Evolutionary conservation across 306 rosid species (phyloP), one percentile per base, ranked within the genome.

Genomic region (Casuarina cunninghamiana): DNA sequence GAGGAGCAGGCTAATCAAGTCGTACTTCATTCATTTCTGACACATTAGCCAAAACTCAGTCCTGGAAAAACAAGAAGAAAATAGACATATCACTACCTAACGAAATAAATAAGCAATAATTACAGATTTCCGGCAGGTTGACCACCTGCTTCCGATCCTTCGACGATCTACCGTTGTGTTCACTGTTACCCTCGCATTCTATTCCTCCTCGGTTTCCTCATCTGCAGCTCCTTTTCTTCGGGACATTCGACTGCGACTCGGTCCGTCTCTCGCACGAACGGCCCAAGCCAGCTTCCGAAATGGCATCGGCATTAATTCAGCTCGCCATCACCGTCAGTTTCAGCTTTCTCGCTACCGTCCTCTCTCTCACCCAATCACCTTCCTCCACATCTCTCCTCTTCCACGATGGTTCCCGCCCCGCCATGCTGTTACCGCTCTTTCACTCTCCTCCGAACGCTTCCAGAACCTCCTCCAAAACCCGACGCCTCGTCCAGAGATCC

Each of bases 351-450:
- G 37, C 79, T 57, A 65, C 49, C 72, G 2, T 77, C 69, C 17
- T 84, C 77, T 32, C 46, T 38, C 69, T 84, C 74, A 37, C 26
- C 46, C 69, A 46, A 17, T 69, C 76, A 26, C 79, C 65, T 77
- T 43, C 39, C 32, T 70, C 66, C 49, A n/a, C 71, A 46, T 67
- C 51, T 3, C 73, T 81, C 81, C 72, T 83, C 72, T 82, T 57
- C 46, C 76, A 74, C 7, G 42, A 72, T 32, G 77, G 72, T 11
- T 10, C 93, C 49, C 92, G 77, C 62, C 77, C 89, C 6, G 84
- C 96, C 75, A 87, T 91, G 94, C 73, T 95, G 35, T 80, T 95
- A 58, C 99, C 98, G 11, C 89, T 95, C 5, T 90, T 86, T 21
- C 93, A 61, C 72, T 85, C 92, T 74, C 11, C 84, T 41, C 83